Conservation (phyloP, 1,284 basidiomycete genomes). For the Ganoderma lucidum region DNA sequence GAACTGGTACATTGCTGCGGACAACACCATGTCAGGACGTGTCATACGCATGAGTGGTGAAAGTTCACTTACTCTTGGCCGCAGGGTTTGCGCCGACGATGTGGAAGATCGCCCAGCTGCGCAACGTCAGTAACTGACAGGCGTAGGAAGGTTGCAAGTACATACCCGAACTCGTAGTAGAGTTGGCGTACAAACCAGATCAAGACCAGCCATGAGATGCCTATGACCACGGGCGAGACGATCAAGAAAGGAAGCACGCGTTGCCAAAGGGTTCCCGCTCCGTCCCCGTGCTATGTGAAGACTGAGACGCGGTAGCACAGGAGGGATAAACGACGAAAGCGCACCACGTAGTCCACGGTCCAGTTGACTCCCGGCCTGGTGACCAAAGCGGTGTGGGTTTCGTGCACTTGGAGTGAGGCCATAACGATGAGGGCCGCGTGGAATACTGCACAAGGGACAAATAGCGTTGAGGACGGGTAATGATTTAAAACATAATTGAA, state of each 20-base stretch:
- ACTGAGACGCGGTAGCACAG: background rate
- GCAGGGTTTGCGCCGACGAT: conserved; percentile 82
- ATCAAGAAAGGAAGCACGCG: conserved; percentile 53
- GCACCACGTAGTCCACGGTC: conserved; percentile 27
- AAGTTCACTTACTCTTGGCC: conserved; percentile 70
- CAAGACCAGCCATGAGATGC: conserved; percentile 46
- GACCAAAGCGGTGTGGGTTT: conserved; percentile 70
- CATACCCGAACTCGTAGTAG: conserved; percentile 57
- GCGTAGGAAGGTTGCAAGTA: background rate
- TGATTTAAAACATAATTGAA: background rate
- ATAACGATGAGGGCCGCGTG: conserved; percentile 77
- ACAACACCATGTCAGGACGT: conserved; percentile 6
- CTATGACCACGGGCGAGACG: conserved; percentile 50
- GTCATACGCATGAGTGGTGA: background rate
- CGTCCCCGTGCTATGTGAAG: conserved; percentile 43
- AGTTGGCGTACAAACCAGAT: conserved; percentile 49
- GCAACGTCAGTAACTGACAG: background rate
- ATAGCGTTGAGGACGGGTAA: background rate
- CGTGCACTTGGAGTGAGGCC: conserved; percentile 76
- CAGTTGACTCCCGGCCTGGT: conserved; percentile 31
- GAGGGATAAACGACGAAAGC: conserved; percentile 2
- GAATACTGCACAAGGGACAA: conserved; percentile 59
- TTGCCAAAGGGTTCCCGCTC: conserved; percentile 49
- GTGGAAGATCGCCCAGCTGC: conserved; percentile 86
- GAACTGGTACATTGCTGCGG: conserved; percentile 80